A percentile compares a stretch with the other conserved stretches of the same genome.
Evolutionary conservation across 2,329 filamentous ascomycete genomes (phyloP).

Genomic region (Ustulina deusta): DNA sequence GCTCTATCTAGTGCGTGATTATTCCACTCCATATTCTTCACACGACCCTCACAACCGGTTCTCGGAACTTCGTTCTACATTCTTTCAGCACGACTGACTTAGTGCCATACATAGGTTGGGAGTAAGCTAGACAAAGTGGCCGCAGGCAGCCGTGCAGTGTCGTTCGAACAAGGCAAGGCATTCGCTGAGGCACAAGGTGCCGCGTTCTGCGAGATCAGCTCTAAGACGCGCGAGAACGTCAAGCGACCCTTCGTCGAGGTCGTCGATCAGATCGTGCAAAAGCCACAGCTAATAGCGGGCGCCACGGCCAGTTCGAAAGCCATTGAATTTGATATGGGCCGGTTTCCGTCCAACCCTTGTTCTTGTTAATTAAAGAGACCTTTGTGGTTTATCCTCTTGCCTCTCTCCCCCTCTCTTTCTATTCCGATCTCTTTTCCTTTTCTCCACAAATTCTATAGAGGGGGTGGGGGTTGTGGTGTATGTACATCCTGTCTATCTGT

Average conservation of each 20-base stretch:
- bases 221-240: constrained; percentile 65
- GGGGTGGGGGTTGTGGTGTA: not conserved
- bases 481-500: constrained; percentile 22
- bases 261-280: constrained; percentile 62
- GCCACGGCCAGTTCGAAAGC: constrained; percentile 43
- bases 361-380: constrained; percentile 24
- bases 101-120: constrained; percentile 56
- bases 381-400: not conserved
- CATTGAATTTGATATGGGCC: constrained; percentile 48
- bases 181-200: constrained; percentile 61
- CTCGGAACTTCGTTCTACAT: not conserved
- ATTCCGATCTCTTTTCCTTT: not conserved
- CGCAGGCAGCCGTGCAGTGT: constrained; percentile 57
- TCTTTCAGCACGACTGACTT: constrained; percentile 24
- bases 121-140: constrained; percentile 63
- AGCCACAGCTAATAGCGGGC: constrained; percentile 56
- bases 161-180: constrained; percentile 59
- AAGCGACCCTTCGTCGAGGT: constrained; percentile 64
- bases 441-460: constrained; percentile 13
- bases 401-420: not conserved
- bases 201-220: constrained; percentile 66
- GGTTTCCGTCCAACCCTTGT: constrained; percentile 42
- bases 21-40: not conserved
- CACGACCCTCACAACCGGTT: no score
- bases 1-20: constrained; percentile 58